Evolutionary conservation across 208 protist species (phyloP).

Genomic region (Phytomonas francai): DNA sequence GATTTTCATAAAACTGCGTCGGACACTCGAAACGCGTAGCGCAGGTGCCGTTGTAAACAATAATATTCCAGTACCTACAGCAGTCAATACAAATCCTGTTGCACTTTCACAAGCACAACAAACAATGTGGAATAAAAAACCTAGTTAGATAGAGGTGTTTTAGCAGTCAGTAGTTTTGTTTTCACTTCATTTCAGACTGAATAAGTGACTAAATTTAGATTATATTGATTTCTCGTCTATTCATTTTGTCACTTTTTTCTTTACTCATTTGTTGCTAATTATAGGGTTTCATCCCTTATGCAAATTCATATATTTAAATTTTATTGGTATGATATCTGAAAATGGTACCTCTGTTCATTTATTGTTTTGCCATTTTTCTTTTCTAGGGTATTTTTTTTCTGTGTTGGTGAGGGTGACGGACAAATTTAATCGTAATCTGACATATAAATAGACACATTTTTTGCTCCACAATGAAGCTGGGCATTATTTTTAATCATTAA

Average conservation of each 20-base stretch:
- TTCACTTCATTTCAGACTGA: neutral
- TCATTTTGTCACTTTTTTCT: slow-evolving; percentile 10
- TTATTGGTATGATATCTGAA: slow-evolving; percentile 1
- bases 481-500: slow-evolving; percentile 14
- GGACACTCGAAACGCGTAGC: slow-evolving; percentile 44
- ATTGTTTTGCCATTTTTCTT: neutral
- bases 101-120: neutral
- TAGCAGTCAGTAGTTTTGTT: neutral
- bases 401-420: neutral
- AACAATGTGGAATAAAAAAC: neutral
- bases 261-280: slow-evolving; percentile 8
- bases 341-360: neutral
- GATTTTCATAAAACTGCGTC: slow-evolving; percentile 92
- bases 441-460: neutral
- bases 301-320: slow-evolving; percentile 10
- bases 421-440: neutral
- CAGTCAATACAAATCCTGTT: neutral
- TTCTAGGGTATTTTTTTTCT: slow-evolving; percentile 1
- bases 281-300: neutral
- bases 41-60: slow-evolving; percentile 11
- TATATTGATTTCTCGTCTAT: neutral
- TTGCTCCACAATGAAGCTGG: slow-evolving; percentile 3
- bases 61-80: slow-evolving; percentile 8
- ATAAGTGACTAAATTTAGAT: neutral
- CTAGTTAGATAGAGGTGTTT: neutral